phyloP scores from a whole-genome alignment of 1,284 basidiomycete genomes.

The Sporisorium exsertum region DNA sequence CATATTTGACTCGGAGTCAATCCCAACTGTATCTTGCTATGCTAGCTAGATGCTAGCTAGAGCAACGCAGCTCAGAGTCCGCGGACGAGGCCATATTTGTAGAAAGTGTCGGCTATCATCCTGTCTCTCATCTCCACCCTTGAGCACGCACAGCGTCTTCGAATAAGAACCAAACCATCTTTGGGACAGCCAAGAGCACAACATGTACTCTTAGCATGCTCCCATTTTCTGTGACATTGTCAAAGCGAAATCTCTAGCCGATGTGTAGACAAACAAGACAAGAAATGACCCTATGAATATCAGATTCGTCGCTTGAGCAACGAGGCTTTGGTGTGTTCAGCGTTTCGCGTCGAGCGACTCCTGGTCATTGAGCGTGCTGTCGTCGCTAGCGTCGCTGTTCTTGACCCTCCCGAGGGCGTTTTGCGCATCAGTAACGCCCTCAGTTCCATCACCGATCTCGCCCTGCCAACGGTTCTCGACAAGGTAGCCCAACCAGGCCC shows the following conservation, averaged over 20 bases:
- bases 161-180: neutral
- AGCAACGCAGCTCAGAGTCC: too few species aligned
- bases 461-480: slow-evolving; percentile 78
- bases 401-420: slow-evolving; percentile 19
- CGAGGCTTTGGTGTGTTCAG: too few species aligned
- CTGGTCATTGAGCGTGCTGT: neutral
- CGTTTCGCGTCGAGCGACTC: slow-evolving; percentile 6
- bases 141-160: too few species aligned
- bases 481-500: slow-evolving; percentile 76
- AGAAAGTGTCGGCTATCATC: too few species aligned
- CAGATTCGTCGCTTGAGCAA: too few species aligned
- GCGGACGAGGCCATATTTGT: too few species aligned
- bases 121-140: too few species aligned
- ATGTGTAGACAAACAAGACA: neutral
- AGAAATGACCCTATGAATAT: neutral
- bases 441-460: slow-evolving; percentile 74
- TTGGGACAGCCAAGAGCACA: neutral
- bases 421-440: slow-evolving; percentile 13
- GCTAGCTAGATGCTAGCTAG: too few species aligned
- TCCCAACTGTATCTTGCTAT: too few species aligned
- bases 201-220: neutral
- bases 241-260: neutral
- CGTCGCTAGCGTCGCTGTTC: slow-evolving; percentile 14
- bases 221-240: neutral
- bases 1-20: too few species aligned